Evolutionary conservation across 495 filamentous ascomycete genomes (phyloP), one percentile per base, ranked within the genome.

Genomic region (Hypoxylon trugodes): DNA sequence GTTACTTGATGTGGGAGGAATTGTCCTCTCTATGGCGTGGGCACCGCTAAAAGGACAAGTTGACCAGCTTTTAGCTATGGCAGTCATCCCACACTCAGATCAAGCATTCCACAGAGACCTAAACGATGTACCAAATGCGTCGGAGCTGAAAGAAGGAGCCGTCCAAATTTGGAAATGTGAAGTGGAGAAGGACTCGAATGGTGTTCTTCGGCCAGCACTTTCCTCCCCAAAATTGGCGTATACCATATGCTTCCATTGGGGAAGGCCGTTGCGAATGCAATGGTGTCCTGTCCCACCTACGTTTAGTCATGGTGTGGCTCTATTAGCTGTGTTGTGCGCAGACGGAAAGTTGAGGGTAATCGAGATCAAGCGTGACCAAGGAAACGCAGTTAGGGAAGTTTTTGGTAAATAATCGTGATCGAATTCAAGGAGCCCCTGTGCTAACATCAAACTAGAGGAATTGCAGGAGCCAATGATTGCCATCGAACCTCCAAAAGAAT

Each of bases 151-250:
- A 30, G 51, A 61, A 10, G 77, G 77, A 1, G 56, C 59, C 18
- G 54, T 82, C 25, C 80, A 82, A 65, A 64, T 82, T 32, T 80
- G 79, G 76, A 74, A 73, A 52, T 75, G 81, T 35, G 42, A 60
- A 6, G 58, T 59, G 2, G 61, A 63, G 25, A 59, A 57, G 33
- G 28, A 46, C 48, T 32, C 43, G 10, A 25, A 36, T 41, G 65
- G 63, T 6, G 53, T 69, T 25, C 12, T 69, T 33, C 69, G 67
- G 2, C 66, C 70, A 9, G 41, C 59, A 32, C 49, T 10, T 48
- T 36, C 13, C 50, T 43, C 69, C 1, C 73, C 78, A 0, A 67
- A 66, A 36, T 53, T 78, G 21, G 43, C 68, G 7, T 59, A 66
- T 19, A 59, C 65, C 15, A 59, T 76, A 21, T 77, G 75, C 56